Evolutionary conservation across 306 rosid species (phyloP), one percentile per base, ranked within the genome.

Genomic region (Casuarina cunninghamiana): DNA sequence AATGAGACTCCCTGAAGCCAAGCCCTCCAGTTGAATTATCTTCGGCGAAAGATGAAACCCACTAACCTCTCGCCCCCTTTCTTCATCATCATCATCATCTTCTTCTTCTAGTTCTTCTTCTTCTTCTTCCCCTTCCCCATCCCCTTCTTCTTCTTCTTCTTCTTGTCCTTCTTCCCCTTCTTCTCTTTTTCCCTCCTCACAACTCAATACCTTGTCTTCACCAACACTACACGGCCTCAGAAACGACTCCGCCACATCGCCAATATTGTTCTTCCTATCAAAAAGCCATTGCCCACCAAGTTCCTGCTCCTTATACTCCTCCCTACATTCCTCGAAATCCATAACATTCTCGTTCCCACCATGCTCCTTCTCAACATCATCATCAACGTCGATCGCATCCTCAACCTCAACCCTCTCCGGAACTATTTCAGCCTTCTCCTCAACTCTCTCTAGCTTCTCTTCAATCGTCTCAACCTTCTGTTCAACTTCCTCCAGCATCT

Each of bases 1-100:
- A 65, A 86, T 81, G 43, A 89, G 87, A 77, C 86, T 79, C 77
- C 89, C 89, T 9, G 96, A 86, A 75, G 91, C 2, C 83, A 91
- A 88, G 10, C 90, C 90, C 75, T 95, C 97, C 69, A 89, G 39
- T 53, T 86, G 62, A 72, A 81, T 80, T 71, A 87, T 83, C 81
- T 86, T 91, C 2, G 89, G 85, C 6, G 86, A 83, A 72, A 89
- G 85, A 71, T 84, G 86, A 82, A 91, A 90, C 63, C 87, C 91
- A 2, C 77, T 85, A 42, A 84, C 90, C 26, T 84, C 86, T 0
- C 84, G 91, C 3, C 82, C 90, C 8, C 79, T 84, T 2, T 79
- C 85, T 0, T 72, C 96, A 2, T 75, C 78, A 26, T 26, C 32
- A 26, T 26, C 32, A 26, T 26, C 32, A 0, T 26, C 85, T 2